Evolutionary conservation across 2,329 filamentous ascomycete genomes (phyloP).

Genomic region (Talaromyces sp.): DNA sequence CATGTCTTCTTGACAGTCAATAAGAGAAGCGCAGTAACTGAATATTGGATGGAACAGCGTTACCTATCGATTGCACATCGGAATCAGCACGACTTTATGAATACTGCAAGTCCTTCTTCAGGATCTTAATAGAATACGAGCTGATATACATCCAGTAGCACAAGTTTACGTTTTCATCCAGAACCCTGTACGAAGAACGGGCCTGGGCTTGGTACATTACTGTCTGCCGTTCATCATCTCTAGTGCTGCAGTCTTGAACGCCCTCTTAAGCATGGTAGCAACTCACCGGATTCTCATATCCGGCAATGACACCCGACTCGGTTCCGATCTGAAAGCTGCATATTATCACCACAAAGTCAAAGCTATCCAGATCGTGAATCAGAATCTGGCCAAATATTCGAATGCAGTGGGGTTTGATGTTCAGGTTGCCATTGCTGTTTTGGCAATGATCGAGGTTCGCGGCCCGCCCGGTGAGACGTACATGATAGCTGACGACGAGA

Average conservation of each 20-base stretch:
- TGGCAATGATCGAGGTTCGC: slow-evolving; percentile 11
- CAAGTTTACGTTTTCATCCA: slow-evolving; percentile 10
- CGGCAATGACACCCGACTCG: not conserved
- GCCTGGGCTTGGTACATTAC: not conserved
- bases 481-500: not conserved
- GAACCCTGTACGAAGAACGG: slow-evolving; percentile 1
- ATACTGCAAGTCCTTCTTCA: not conserved
- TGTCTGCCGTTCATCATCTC: slow-evolving; percentile 7
- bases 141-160: not conserved
- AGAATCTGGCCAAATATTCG: not conserved
- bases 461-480: not conserved
- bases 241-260: not conserved
- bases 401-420: not conserved
- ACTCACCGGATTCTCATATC: slow-evolving; percentile 5
- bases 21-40: not conserved
- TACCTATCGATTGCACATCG: not conserved
- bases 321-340: not conserved
- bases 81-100: slow-evolving; percentile 1
- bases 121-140: not conserved
- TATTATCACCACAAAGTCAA: slow-evolving; percentile 14
- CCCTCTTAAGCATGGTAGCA: slow-evolving; percentile 1
- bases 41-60: not conserved
- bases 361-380: slow-evolving; percentile 7
- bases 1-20: not conserved
- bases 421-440: slow-evolving; percentile 6